Conservation (phyloP, 2,329 filamentous ascomycete species). For the Aotearoamyces nothofagi region DNA sequence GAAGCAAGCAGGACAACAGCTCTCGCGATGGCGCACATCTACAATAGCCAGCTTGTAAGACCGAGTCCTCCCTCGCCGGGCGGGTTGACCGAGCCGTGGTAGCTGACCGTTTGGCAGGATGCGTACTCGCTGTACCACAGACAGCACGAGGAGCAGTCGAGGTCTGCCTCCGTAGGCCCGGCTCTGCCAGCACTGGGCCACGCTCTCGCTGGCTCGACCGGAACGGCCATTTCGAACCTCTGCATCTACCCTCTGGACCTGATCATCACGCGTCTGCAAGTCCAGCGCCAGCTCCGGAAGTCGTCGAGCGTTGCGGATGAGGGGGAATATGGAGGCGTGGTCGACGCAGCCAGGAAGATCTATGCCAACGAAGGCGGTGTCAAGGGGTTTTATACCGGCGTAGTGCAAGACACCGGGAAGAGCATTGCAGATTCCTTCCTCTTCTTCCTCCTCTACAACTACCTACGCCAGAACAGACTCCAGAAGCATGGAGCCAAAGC, state of each 20-base stretch:
- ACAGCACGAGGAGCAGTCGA: slow-evolving; percentile 18
- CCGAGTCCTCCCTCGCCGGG: no score
- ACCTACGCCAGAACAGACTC: slow-evolving; percentile 23
- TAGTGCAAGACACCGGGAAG: slow-evolving; percentile 49
- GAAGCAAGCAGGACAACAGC: no score
- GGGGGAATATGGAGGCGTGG: slow-evolving; percentile 45
- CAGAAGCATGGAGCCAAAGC: slow-evolving; percentile 21
- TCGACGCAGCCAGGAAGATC: slow-evolving; percentile 58
- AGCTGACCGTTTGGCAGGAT: no score
- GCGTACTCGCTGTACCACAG: slow-evolving; percentile 19
- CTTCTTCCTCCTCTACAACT: slow-evolving; percentile 72
- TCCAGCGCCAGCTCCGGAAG: slow-evolving; percentile 45
- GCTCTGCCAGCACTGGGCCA: slow-evolving; percentile 63
- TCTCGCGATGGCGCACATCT: slow-evolving; percentile 18
- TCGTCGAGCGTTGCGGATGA: slow-evolving; percentile 13
- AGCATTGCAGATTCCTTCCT: slow-evolving; percentile 64
- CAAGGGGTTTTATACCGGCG: slow-evolving; percentile 52
- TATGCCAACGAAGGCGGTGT: slow-evolving; percentile 55
- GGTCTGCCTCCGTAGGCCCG: slow-evolving; percentile 20
- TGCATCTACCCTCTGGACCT: slow-evolving; percentile 70
- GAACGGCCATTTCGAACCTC: slow-evolving; percentile 66
- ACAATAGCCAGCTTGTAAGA: slow-evolving; percentile 27
- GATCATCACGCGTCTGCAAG: slow-evolving; percentile 68
- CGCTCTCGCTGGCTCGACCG: slow-evolving; percentile 64
- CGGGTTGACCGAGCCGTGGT: no score